Base-by-base conservation (phyloP, 208 protist species). In the Ichthyophonus hoferi region DNA sequence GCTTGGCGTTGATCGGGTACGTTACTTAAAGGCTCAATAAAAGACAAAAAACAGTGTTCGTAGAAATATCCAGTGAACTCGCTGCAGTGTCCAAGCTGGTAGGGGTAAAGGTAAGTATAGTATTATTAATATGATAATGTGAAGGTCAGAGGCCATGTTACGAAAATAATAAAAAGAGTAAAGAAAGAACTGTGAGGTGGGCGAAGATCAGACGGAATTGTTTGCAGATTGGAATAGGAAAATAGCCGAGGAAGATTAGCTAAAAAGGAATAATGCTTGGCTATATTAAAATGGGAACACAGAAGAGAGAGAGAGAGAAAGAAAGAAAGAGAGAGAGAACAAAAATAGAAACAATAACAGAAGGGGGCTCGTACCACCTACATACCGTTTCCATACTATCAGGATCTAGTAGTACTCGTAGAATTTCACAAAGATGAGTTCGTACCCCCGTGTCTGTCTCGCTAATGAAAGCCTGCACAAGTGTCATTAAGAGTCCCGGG, bases 1-100 rank as follows among this genome's bases (percentile, higher is more conserved):
- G 50, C 50, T 67, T 7, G 14, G 14, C 24, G 50, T 67, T 7
- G 14, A 24, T 67, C 50, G 50, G 50, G 50, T 24, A 67, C 50
- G 14, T 67, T 2, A 35, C 12, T 35, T 42, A 39, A 42, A 35
- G 24, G 38, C 82, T 12, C 34, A 58, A 39, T 35, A 24, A 86
- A 35, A 14, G 42, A 37, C 33, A 24, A 58, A 76, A 87, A 33
- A 41, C 67, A 91, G 31, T 89, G 7, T 24, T 88, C 89, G 83
- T 92, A 90, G 58, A 90, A 90, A 0, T 84, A 38, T 41, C 88
- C 83, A 24, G 89, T 88, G 76, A 92, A 89, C 43, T 79, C 76
- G 42, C 88, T 89, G 1, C 41, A 37, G 42, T 88, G 88, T 1
- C 38, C 82, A 42, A 58, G 14, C 82, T 86, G 7, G 41, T n/a